Base-by-base conservation (phyloP, 2,329 filamentous ascomycete genomes). In the Pseudocercospora crystallina region DNA sequence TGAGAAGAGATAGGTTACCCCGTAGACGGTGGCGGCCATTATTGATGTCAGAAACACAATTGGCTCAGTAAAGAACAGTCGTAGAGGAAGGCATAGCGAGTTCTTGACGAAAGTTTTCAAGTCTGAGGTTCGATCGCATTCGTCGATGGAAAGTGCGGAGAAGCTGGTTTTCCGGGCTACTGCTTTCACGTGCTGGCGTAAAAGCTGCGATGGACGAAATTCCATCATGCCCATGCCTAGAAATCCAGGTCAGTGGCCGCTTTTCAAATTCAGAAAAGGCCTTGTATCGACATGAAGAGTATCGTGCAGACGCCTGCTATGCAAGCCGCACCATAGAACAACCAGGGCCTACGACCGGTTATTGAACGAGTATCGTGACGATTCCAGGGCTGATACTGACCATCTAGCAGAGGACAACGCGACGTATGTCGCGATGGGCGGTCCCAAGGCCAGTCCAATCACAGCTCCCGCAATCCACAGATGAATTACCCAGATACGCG, bases 401-500 rank as follows among this genome's bases (percentile, higher is more conserved):
- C 59, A 61, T 11, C 58, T 48, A 9, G 57, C 40, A 12, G 50
- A 47, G 5, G 53, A 45, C n/a, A 38, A 38, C 20, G 46, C 40
- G 2, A 60, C 43, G 14, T 41, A 55, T 12, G 51, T 70, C n/a
- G 71, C 72, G 54, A 73, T 69, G 1, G 75, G 69, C 2, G 76
- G 75, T 0, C 74, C 76, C 5, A 74, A 45, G 8, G 71, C 65
- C 11, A 78, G 54, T 0, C 73, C 76, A 5, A 74, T 58, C 2
- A 73, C 76, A 2, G 73, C 68, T 8, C 67, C 67, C 15, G 69
- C 63, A 29, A 71, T 70, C 76, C 76, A 79, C 5, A 69, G 58
- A 47, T 73, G 73, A 17, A 79, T 66, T 10, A 73, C 61, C 74
- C 74, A 78, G 5, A 78, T 70, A 11, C 76, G 66, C 10, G 65